Evolutionary conservation across 1,139 yeast genomes (phyloP), one percentile per base, ranked within the genome.

Genomic region (Zygosaccharomyces pseudobailii): DNA sequence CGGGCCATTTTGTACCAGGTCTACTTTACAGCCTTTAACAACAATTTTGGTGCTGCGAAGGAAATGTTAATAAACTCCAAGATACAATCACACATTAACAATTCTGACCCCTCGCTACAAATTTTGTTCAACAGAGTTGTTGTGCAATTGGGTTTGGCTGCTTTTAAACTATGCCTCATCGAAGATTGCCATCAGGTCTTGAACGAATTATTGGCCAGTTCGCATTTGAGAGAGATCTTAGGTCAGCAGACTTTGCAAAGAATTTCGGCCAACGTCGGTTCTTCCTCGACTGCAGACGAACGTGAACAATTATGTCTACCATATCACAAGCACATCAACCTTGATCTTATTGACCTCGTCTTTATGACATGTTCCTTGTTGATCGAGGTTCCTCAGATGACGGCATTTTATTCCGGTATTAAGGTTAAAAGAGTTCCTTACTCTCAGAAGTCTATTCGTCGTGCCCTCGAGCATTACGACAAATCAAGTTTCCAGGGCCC

Each of bases 401-500:
- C 87, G 24, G 78, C 85, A 63, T 67, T 74, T 50, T 75, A 73
- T 43, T 63, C 73, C 20, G 71, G 76, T 43, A 73, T 73, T 56
- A 82, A 76, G 70, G 80, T 74, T 48, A 82, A 79, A 71, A 82
- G 87, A 70, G 78, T 82, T 62, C 76, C 84, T 52, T 57, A 55
- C 48, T 71, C 80, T 50, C 74, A 84, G 60, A 89, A 88, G 71
- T 87, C 96, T 32, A 89, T 92, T 76, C 84, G 94, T 72, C 83
- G 95, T 67, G 81, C 87, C 69, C 79, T 92, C 59, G 98, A 92
- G 66, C 87, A 86, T 73, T 90, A 87, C 65, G 96, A 90, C 67
- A 85, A 94, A 69, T 96, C 92, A 69, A 87, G 85, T 53, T 92
- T 92, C 75, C 88, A 90, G 56, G 98, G 98, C 34, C 98, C 98